Evolutionary conservation across 192 early-diverging fungal species (phyloP), one percentile per base, ranked within the genome.

Genomic region (Fimicolochytrium jonesii): DNA sequence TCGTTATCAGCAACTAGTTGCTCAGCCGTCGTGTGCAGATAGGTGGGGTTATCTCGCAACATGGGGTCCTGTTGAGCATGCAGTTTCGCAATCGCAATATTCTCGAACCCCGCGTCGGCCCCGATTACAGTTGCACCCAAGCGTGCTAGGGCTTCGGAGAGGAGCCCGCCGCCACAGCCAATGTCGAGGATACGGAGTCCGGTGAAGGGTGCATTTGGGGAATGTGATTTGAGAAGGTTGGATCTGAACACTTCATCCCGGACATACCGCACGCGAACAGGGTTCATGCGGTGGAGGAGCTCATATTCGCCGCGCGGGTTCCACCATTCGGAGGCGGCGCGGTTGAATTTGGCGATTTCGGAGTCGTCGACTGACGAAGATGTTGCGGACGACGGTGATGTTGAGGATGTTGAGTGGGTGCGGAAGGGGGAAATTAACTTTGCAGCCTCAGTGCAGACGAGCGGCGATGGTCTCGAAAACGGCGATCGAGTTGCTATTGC

Each of bases 81-180:
- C 9, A 80, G 42, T 20, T 70, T 68, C 1, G 95, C 95, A 69
- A 94, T 88, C 44, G 77, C 56, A 45, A 94, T 77, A 66, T 92
- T 95, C 54, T 93, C 90, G n/a, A 31, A 45, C 0, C 87, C 86
- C 11, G 95, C 95, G 70, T 98, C 95, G 41, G 89, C 77, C 17
- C 92, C 94, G 47, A 87, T 69, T 1, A 92, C 89, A 0, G 53
- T 52, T 6, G 80, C 80, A 4, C 91, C 93, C 36, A 95, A 54
- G 30, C 91, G 79, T n/a, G 85, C 87, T 52, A 95, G 60, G 0
- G 90, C 64, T 84, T 98, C 92, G 0, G 88, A 79, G 32, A 96
- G 78, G 30, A 98, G 62, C 4, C 95, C 95, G 30, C 94, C 95
- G 25, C 95, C 95, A 70, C 95, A 93, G 1, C 95, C 95, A 10